A percentile compares a stretch with the other conserved stretches of the same genome.
Conservation (phyloP, 106 monocot genomes). For the Phalaenopsis aphrodite region DNA sequence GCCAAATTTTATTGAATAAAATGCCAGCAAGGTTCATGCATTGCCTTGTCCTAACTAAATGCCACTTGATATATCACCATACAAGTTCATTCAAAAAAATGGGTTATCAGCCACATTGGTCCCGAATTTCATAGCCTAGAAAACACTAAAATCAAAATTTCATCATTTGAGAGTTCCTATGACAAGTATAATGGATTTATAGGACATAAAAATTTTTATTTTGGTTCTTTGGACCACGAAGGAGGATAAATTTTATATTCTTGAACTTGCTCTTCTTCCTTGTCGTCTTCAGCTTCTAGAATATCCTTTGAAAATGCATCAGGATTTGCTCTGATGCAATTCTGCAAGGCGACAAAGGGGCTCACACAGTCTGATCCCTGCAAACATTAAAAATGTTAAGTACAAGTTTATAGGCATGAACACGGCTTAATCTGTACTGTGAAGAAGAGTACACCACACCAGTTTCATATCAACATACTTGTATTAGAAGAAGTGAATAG, state of each 20-base stretch:
- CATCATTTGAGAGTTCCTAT: no score
- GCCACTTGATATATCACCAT: background rate
- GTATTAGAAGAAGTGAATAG: background rate
- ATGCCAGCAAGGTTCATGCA: no score
- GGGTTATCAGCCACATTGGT: background rate
- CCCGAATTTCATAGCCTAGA: background rate
- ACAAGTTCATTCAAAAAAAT: background rate
- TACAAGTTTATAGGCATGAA: no score
- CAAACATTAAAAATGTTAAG: background rate
- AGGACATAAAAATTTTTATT: background rate
- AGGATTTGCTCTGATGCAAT: conserved; percentile 85
- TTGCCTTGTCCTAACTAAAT: no score
- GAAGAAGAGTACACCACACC: background rate
- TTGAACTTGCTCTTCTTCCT: conserved; percentile 20
- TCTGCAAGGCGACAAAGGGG: conserved; percentile 81
- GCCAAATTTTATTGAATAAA: no score
- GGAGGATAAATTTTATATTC: conserved; percentile 39
- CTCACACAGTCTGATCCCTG: conserved; percentile 94
- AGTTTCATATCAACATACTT: background rate
- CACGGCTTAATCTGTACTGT: no score
- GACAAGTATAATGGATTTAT: no score
- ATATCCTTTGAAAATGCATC: conserved; percentile 85
- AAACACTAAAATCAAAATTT: background rate
- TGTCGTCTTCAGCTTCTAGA: conserved; percentile 37
- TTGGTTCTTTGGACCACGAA: conserved; percentile 50